A percentile compares a stretch with the other conserved stretches of the same genome.
These are phyloP conservation scores for Backusella australiensis DNA, from an alignment of 192 early-diverging fungal genomes.

Conservation along the genomic window DNA sequence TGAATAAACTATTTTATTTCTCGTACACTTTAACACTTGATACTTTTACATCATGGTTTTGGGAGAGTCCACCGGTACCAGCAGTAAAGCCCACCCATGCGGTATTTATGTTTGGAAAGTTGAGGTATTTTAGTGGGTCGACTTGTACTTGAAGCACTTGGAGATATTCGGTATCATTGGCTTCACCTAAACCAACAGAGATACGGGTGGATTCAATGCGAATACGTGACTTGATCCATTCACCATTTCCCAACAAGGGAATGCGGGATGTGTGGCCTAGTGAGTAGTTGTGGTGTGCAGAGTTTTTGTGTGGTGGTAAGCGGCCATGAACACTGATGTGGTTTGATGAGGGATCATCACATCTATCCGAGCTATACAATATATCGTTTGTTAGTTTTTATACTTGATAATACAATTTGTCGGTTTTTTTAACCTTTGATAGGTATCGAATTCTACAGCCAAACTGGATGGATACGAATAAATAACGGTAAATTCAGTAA, in stretches of 20 bases:
- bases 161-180: background rate
- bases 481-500: background rate
- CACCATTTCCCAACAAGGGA: constrained; percentile 26
- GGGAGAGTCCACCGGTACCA: constrained; percentile 35
- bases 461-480: constrained; percentile 15
- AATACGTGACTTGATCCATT: constrained; percentile 21
- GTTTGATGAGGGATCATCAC: constrained; percentile 34
- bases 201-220: background rate
- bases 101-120: background rate
- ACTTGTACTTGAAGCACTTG: background rate
- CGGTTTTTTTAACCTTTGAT: constrained; percentile 24
- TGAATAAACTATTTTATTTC: background rate
- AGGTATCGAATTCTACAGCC: constrained; percentile 41
- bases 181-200: background rate
- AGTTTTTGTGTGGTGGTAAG: constrained; percentile 16
- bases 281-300: constrained; percentile 31
- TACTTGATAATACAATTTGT: background rate
- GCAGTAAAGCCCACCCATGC: constrained; percentile 41
- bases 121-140: background rate
- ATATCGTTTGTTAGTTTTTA: background rate
- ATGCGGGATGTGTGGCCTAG: constrained; percentile 28
- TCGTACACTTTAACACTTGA: background rate
- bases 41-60: constrained; percentile 25
- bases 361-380: constrained; percentile 22
- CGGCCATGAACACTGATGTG: constrained; percentile 39